These are phyloP conservation scores for Symbiodinium natans DNA, from an alignment of 73 alveolate species.

Conservation along the genomic window DNA sequence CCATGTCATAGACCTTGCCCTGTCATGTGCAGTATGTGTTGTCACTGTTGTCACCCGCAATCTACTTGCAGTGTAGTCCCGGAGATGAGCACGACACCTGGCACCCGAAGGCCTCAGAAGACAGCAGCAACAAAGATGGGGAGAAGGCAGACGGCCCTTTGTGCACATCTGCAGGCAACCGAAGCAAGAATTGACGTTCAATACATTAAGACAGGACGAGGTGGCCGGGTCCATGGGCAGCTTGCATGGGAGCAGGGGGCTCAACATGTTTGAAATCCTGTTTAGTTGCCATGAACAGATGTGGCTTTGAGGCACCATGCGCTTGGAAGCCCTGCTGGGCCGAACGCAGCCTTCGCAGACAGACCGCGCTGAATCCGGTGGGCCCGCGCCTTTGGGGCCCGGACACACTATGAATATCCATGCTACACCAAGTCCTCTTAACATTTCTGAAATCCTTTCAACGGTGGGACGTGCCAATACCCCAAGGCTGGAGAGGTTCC, in stretches of 20 bases:
- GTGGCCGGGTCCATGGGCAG: neutral
- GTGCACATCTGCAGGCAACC: too few relatives aligned
- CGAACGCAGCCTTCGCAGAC: constrained; percentile 35
- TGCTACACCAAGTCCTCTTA: neutral
- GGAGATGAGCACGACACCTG: too few relatives aligned
- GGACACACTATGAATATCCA: too few relatives aligned
- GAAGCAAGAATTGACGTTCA: too few relatives aligned
- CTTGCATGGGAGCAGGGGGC: constrained; percentile 49
- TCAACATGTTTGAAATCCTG: neutral
- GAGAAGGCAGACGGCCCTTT: neutral
- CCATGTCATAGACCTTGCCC: too few relatives aligned
- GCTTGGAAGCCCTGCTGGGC: constrained; percentile 74
- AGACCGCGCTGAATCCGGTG: neutral
- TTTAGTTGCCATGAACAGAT: neutral
- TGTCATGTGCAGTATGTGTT: too few relatives aligned
- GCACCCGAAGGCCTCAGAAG: constrained; percentile 10
- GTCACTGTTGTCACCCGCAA: too few relatives aligned
- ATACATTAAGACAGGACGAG: too few relatives aligned
- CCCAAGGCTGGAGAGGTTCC: constrained; percentile 43
- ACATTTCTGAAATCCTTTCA: neutral
- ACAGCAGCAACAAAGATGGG: neutral
- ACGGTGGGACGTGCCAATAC: neutral
- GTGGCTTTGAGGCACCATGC: constrained; percentile 43
- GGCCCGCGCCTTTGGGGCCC: neutral
- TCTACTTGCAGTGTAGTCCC: too few relatives aligned